A percentile compares a stretch with the other conserved stretches of the same genome.
These are phyloP conservation scores for Russula ochroleuca DNA, from an alignment of 768 basidiomycete species.

Conservation along the genomic window DNA sequence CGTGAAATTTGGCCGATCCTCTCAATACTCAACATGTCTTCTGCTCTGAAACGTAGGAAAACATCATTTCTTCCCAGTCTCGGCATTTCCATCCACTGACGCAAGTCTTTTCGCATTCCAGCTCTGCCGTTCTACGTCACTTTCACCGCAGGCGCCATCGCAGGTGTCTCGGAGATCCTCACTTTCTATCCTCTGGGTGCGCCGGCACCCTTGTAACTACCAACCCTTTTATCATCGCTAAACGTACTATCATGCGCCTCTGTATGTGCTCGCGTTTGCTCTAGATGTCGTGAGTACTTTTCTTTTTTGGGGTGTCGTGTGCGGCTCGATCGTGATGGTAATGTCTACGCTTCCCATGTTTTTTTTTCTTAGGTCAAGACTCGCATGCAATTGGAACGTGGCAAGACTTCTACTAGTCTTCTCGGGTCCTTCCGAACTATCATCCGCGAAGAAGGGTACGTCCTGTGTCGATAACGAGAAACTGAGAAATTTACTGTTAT, in stretches of 20 bases:
- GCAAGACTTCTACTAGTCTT: slow-evolving; percentile 69
- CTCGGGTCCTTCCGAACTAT: slow-evolving; percentile 81
- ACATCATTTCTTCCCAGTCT: neutral
- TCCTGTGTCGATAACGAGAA: slow-evolving; percentile 5
- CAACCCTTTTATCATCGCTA: slow-evolving; percentile 10
- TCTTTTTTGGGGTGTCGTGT: neutral
- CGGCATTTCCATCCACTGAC: neutral
- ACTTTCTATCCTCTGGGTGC: slow-evolving; percentile 88
- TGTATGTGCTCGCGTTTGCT: neutral
- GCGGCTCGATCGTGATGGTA: neutral
- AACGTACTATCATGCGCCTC: neutral
- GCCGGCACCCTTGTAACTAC: slow-evolving; percentile 29
- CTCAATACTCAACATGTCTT: slow-evolving; percentile 9
- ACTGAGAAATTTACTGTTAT: slow-evolving; percentile 16
- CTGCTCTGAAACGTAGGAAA: slow-evolving; percentile 26
- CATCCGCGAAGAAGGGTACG: slow-evolving; percentile 86
- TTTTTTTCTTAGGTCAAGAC: slow-evolving; percentile 76
- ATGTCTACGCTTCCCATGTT: neutral
- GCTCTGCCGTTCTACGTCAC: slow-evolving; percentile 84
- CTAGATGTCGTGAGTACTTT: slow-evolving; percentile 74
- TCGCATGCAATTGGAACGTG: slow-evolving; percentile 94
- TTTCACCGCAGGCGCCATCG: slow-evolving; percentile 94
- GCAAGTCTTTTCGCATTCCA: slow-evolving; percentile 31
- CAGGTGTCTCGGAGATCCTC: slow-evolving; percentile 79
- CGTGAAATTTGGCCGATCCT: neutral